These are phyloP conservation scores for Myochromella boudieri DNA, from an alignment of 768 basidiomycete genomes.

Conservation along the genomic window DNA sequence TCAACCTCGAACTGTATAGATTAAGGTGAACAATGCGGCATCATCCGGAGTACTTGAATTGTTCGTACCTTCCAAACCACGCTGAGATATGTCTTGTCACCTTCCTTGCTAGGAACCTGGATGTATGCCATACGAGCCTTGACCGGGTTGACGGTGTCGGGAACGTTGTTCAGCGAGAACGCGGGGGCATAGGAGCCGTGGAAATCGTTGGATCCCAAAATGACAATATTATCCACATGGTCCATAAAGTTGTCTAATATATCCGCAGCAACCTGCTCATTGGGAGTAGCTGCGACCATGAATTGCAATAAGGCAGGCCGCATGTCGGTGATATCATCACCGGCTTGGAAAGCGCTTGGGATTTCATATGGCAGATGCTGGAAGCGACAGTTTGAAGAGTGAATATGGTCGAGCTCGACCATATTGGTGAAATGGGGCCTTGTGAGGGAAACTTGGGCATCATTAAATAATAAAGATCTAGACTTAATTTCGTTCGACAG, in stretches of 20 bases:
- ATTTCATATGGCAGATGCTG: conserved; percentile 40
- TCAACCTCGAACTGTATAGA: conserved; percentile 77
- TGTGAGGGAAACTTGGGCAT: conserved; percentile 37
- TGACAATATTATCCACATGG: conserved; percentile 49
- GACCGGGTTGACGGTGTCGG: conserved; percentile 78
- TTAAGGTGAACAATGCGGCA: not conserved
- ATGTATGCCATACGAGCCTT: conserved; percentile 79
- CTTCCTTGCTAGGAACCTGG: conserved; percentile 69
- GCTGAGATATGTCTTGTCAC: conserved; percentile 57
- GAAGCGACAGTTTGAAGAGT: conserved; percentile 58
- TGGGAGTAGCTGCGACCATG: conserved; percentile 73
- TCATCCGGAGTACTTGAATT: not conserved
- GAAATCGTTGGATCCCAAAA: conserved; percentile 41
- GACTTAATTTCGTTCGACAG: conserved; percentile 36
- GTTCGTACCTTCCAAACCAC: conserved; percentile 77
- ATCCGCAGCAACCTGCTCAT: conserved; percentile 42
- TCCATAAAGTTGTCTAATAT: conserved; percentile 50
- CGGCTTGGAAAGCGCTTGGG: conserved; percentile 18
- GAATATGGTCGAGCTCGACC: conserved; percentile 43
- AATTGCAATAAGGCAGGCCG: conserved; percentile 71
- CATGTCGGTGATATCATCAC: conserved; percentile 37
- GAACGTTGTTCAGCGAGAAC: conserved; percentile 58
- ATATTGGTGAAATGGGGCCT: conserved; percentile 16
- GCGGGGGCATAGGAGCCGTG: no score
- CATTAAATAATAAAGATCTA: conserved; percentile 24